A percentile compares a stretch with the other conserved stretches of the same genome.
Conservation (phyloP, 2,329 filamentous ascomycete genomes). For the Ceratocystis destructans region DNA sequence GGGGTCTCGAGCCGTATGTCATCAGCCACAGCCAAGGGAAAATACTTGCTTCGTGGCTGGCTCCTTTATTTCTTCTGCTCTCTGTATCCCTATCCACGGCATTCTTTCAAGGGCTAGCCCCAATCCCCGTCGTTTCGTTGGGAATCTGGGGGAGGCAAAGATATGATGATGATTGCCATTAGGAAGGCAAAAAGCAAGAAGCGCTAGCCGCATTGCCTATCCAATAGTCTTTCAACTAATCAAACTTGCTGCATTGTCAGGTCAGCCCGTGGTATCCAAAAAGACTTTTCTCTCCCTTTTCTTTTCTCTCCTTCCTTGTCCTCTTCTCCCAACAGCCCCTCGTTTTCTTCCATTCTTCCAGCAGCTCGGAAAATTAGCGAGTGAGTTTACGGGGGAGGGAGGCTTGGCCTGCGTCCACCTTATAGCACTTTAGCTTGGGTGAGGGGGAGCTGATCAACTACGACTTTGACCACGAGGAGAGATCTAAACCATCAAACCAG, state of each 20-base stretch:
- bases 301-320: background rate
- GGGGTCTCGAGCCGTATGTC: too few species aligned
- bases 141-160: conserved; percentile 5
- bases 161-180: background rate
- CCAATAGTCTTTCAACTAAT: background rate
- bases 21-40: too few species aligned
- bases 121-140: background rate
- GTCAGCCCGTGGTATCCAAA: too few species aligned
- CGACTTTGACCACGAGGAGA: background rate
- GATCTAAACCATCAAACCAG: background rate
- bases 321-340: background rate
- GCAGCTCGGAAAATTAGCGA: background rate
- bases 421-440: too few species aligned
- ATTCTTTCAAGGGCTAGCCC: background rate
- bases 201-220: background rate
- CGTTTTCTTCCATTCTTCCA: background rate
- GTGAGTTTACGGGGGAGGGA: background rate
- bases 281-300: background rate
- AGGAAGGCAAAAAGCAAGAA: background rate
- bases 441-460: background rate
- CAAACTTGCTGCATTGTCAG: too few species aligned
- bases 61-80: background rate
- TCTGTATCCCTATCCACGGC: background rate
- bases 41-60: too few species aligned
- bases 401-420: too few species aligned